Percentiles rank a stretch among this genome's conserved stretches.
These are phyloP conservation scores for Ailanthus altissimus DNA, from an alignment of 345 rosid species.

Conservation along the genomic window DNA sequence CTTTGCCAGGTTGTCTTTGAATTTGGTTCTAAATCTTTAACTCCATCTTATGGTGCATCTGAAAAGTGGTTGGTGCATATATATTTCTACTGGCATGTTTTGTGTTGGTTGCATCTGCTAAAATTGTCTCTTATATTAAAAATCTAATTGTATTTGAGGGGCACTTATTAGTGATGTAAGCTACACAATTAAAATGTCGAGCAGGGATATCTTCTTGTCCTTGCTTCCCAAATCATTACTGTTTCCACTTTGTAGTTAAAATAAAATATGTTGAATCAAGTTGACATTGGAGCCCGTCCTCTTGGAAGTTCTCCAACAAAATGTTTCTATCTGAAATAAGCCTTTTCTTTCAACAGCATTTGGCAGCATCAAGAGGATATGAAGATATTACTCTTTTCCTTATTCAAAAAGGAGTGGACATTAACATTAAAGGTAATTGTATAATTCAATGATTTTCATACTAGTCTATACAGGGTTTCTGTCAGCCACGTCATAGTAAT, in stretches of 20 bases:
- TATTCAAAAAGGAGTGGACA: conserved; percentile 58
- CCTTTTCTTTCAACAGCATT: conserved; percentile 59
- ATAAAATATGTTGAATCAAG: not conserved
- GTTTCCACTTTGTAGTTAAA: not conserved
- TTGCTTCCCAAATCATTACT: not conserved
- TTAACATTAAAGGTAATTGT: conserved; percentile 67
- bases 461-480: conserved; percentile 1
- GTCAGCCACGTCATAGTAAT: not conserved
- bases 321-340: conserved; percentile 3
- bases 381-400: conserved; percentile 72
- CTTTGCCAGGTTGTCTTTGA: not conserved
- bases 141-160: not conserved
- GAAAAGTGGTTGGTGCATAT: not conserved
- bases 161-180: not conserved
- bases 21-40: not conserved
- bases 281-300: not conserved
- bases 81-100: not conserved
- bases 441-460: conserved; percentile 5
- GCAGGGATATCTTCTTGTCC: not conserved
- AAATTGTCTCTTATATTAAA: not conserved
- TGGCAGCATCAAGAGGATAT: conserved; percentile 81
- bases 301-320: not conserved
- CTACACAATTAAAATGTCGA: not conserved
- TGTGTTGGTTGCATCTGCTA: not conserved
- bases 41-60: conserved; percentile 1